phyloP scores from a whole-genome alignment of 1,284 basidiomycete species.

The Sphaerobolus stellatus region DNA sequence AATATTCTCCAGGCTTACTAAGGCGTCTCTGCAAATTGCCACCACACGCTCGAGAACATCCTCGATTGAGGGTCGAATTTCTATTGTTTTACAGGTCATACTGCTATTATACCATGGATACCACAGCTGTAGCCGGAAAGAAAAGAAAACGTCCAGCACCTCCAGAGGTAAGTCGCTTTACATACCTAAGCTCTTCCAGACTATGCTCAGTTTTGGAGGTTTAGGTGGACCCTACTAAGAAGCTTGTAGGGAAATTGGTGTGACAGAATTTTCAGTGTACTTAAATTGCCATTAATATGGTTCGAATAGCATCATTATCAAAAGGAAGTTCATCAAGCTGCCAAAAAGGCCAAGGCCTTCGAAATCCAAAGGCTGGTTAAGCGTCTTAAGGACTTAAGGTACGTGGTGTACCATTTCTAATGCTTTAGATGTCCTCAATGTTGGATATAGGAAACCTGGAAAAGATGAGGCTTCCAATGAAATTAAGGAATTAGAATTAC shows the following conservation, averaged over 20 bases:
- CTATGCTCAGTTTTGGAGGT: constrained; percentile 11
- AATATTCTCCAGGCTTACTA: too few relatives aligned
- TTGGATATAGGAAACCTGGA: constrained; percentile 39
- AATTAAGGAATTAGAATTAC: constrained; percentile 57
- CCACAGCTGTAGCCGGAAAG: constrained; percentile 9
- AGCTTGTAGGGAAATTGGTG: constrained; percentile 40
- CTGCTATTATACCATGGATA: too few relatives aligned
- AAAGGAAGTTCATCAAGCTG: constrained; percentile 64
- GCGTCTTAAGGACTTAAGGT: constrained; percentile 75
- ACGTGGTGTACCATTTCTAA: background rate
- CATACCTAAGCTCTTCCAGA: background rate
- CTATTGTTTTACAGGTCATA: too few relatives aligned
- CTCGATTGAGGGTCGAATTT: too few relatives aligned
- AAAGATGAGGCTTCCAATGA: constrained; percentile 37
- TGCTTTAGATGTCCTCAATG: background rate
- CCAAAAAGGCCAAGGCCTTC: constrained; percentile 80
- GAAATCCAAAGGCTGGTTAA: constrained; percentile 85
- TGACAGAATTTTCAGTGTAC: constrained; percentile 19
- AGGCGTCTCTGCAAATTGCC: too few relatives aligned
- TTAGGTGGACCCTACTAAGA: constrained; percentile 37
- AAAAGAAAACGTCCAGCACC: constrained; percentile 45
- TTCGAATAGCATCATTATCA: constrained; percentile 62
- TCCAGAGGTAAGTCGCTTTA: constrained; percentile 30
- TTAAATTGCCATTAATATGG: constrained; percentile 33
- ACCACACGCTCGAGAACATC: too few relatives aligned